Base-by-base conservation (phyloP, 75 land plant genomes). In the Pinus taeda region DNA sequence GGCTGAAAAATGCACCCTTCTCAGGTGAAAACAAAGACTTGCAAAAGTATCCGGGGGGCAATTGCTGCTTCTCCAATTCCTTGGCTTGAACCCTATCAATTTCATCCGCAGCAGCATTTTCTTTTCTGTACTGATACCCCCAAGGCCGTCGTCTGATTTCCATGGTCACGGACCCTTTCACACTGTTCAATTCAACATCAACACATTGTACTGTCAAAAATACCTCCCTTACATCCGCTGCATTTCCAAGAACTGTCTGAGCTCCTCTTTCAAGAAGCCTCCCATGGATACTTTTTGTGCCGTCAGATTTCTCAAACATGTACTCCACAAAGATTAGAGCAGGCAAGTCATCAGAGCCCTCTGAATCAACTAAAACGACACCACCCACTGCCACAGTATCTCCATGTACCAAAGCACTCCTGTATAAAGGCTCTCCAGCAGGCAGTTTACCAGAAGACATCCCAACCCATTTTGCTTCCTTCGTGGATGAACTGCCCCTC, bases 11-110 rank as follows among this genome's bases (percentile, higher is more conserved):
- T 57, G 90, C 97, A 79, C 99, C 99, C 76, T 75, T 94, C 21
- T 96, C 93, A 73, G 99, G 95, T 70, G 83, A 84, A 76, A 90
- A 96, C 79, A 96, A 75, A 49, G 95, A 88, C 70, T 84, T 89
- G 74, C 97, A 96, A 74, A 76, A 90, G 60, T 81, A 92, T 71
- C 94, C 93, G 20, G 73, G 71, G 6, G 95, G 92, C 75, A 92
- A 76, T 12, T 93, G 97, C 76, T 92, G 85, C 77, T 42, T 87
- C 75, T 90, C 85, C 62, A 90, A 88, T 61, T 96, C 94, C 62
- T 89, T 86, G 62, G 93, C 97, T 67, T 62, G 83, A n/a, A 62
- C 84, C 72, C 88, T 84, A 22, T 91, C 89, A 66, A 58, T 30
- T 71, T 86, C 88, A 56, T 90, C 93, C 70, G 74, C 76, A 39